Evolutionary conservation across 1,139 yeast genomes (phyloP), one percentile per base, ranked within the genome.

Genomic region (Scheffersomyces illinoinensis): DNA sequence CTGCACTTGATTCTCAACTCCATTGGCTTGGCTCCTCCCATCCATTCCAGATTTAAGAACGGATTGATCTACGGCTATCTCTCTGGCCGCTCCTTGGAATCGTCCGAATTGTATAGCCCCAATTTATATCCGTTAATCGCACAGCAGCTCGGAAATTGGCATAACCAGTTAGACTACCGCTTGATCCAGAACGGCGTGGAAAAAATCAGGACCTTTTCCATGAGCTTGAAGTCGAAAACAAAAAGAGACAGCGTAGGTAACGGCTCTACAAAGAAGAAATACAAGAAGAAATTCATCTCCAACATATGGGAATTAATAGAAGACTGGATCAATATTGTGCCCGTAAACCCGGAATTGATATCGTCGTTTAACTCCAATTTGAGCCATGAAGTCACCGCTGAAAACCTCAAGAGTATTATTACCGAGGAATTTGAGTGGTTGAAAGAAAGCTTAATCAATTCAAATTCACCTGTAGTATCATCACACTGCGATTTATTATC

Each of bases 1-100:
- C 88, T 90, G 63, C 95, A 90, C 69, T 72, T 87, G 58, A 84
- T 86, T 54, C 77, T 90, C 56, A 82, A 88, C 66, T 80, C 89
- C 1, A 77, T 87, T 51, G 76, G 79, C 8, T 79, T 90, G 63
- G 96, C 96, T 0, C 93, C 96, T 0, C 82, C 87, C 1, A 83
- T 90, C 39, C 85, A 83, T 68, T 89, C 91, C 4, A 75, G 91
- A 54, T 89, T 90, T 68, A 85, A 85, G 49, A 90, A 90, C 70
- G 96, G 96, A 0, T 78, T 90, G 56, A 83, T 90, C 17, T 90
- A 90, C 68, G 93, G 91, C 14, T 90, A 76, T 67, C 76, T 89
- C 5, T 84, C 86, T 0, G 96, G 96, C 12, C 73, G 89, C 51
- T 83, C 93, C 1, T 75, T 89, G 26, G 77, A 81, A n/a, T 84